Percentiles rank a stretch among this genome's conserved stretches.
Evolutionary conservation across 352 stramenopile species (phyloP).

Genomic region (Phytophthora pini): DNA sequence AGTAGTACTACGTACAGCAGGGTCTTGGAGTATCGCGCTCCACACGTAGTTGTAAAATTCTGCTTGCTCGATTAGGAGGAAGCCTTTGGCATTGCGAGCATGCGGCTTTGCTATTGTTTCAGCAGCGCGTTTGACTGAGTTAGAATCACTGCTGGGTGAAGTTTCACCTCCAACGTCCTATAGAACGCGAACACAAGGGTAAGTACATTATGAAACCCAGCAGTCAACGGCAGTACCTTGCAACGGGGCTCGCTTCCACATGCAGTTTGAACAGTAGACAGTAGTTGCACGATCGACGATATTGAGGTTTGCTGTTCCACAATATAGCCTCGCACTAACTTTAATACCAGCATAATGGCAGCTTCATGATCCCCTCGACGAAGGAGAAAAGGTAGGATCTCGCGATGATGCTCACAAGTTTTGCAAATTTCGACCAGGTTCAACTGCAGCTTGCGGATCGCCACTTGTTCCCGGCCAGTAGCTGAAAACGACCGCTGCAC

Average conservation of each 20-base stretch:
- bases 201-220: background rate
- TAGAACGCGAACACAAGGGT: slow-evolving; percentile 2
- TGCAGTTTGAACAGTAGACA: slow-evolving; percentile 58
- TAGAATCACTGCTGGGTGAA: slow-evolving; percentile 6
- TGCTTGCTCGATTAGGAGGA: slow-evolving; percentile 58
- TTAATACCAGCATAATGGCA: slow-evolving; percentile 59
- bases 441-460: slow-evolving; percentile 75
- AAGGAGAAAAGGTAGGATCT: slow-evolving; percentile 76
- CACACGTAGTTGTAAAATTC: slow-evolving; percentile 71
- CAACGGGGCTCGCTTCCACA: slow-evolving; percentile 39
- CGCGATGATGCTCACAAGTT: slow-evolving; percentile 60
- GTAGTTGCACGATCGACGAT: slow-evolving; percentile 37
- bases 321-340: slow-evolving; percentile 59
- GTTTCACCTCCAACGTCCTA: slow-evolving; percentile 14
- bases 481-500: slow-evolving; percentile 53
- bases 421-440: slow-evolving; percentile 66
- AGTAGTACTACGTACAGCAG: slow-evolving; percentile 33
- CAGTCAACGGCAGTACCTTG: slow-evolving; percentile 36
- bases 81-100: slow-evolving; percentile 49
- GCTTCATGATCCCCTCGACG: slow-evolving; percentile 53
- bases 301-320: slow-evolving; percentile 56
- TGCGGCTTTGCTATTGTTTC: slow-evolving; percentile 1
- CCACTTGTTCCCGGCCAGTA: slow-evolving; percentile 42
- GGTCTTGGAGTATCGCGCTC: slow-evolving; percentile 50
- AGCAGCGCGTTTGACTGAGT: background rate